Evolutionary conservation across 352 stramenopile species (phyloP), one percentile per base, ranked within the genome.

Genomic region (Thalassiosira mediterranea): DNA sequence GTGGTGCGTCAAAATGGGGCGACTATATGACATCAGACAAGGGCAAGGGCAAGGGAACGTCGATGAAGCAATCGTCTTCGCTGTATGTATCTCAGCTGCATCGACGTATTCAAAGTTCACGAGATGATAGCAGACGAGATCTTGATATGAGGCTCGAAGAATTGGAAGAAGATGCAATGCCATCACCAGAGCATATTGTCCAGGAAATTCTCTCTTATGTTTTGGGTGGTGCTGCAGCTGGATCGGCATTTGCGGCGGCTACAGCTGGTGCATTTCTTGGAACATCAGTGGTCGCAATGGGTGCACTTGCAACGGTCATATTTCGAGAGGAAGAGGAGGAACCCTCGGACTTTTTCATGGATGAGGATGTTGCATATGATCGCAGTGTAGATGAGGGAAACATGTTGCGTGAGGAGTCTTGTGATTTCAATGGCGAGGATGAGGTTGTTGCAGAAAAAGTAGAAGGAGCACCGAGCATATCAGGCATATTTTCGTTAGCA

Each of bases 1-100:
- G 51, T n/a, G 74, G 74, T 37, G 57, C 74, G 31, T 49, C 73
- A 5, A 58, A 53, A 17, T 83, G 66, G 61, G 71, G 61, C 25
- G 59, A 76, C 62, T 52, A 83, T 47, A 26, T 70, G 29, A 44
- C 53, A 10, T 23, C 44, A 31, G 15, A 1, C 31, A 52, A 56
- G 4, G 26, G 58, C 15, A 46, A 10, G 8, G 71, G 53, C 0
- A 8, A 21, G n/a, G 26, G 23, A 46, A 31, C 70, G 11, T 37
- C 44, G n/a, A 28, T 37, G 29, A 40, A 26, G 25, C 2, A 62
- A 37, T 61, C 57, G 21, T 61, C 65, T 15, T 52, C 65, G 23
- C 13, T 49, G 17, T 74, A 42, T 25, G 58, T 71, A 61, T 34
- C 46, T 15, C 26, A 72, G 37, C 48, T 72, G 7, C 62, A 72